Evolutionary conservation across 2,329 filamentous ascomycete genomes (phyloP), one percentile per base, ranked within the genome.

Genomic region (Ophiostoma sp.): DNA sequence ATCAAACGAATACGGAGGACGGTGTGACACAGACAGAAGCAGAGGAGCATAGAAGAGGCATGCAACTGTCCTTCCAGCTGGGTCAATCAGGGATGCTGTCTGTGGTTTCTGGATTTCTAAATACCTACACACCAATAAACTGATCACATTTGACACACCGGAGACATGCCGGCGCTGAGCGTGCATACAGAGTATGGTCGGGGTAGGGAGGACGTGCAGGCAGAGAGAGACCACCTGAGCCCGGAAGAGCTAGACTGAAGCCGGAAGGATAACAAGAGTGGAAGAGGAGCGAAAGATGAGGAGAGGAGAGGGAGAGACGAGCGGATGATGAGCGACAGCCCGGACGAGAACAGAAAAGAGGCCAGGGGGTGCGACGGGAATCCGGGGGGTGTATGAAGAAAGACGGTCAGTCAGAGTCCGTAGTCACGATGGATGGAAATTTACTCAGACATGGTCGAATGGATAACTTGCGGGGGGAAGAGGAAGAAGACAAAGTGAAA

Each of bases 331-430:
- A 20, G 17, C 52, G 27, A 62, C 57, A 54, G 57, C 6, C 57
- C 57, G 57, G 57, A 33, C 33, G 57, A 17, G 15, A 62, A 62
- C n/a, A 15, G 15, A 31, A 27, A 31, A 60, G 27, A 27, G 3
- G 4, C 27, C 33, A 27, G 33, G 57, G 57, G 57, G 57, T 62
- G 57, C 57, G 23, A 15, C 62, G 35, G 17, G 35, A 23, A 36
- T 20, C 44, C 17, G n/a, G 35, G 62, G 62, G 35, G 62, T 65
- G 62, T 10, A 39, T 35, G n/a, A 15, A 39, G 62, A 39, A 65
- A 65, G 35, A 65, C 62, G 62, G 62, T 65, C 62, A 65, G 62
- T 39, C 44, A 48, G 20, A 48, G 44, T 48, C 44, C 17, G 44
- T 48, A 10, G 44, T 48, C 33, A 65, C 20, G 62, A 65, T 20